phyloP scores from a whole-genome alignment of 441 rosid genomes.

The Aleurites moluccanus region DNA sequence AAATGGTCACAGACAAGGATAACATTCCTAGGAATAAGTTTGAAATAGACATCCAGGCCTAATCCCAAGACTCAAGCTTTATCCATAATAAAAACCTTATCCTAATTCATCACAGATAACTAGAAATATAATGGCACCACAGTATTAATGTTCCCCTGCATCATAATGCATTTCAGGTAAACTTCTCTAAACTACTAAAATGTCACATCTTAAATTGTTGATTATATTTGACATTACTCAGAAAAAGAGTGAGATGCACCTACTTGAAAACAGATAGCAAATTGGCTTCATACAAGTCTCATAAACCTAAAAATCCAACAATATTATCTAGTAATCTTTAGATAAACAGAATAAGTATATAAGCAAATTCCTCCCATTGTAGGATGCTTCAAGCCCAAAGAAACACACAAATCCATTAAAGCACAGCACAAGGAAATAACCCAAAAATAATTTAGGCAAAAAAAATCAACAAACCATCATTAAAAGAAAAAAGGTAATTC shows the following conservation, averaged over 20 bases:
- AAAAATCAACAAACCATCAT: no score
- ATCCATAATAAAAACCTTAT: neutral
- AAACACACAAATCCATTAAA: neutral
- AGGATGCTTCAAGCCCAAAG: neutral
- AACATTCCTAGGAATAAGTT: neutral
- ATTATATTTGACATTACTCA: neutral
- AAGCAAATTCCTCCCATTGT: neutral
- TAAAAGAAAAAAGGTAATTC: neutral
- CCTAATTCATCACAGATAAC: neutral
- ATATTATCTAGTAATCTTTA: neutral
- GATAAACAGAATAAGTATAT: neutral
- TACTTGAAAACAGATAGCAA: neutral
- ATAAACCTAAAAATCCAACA: neutral
- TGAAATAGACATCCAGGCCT: neutral
- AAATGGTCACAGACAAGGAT: neutral
- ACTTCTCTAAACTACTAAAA: neutral
- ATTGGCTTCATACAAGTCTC: neutral
- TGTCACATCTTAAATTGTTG: neutral
- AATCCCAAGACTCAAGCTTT: conserved; percentile 1
- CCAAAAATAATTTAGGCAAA: neutral
- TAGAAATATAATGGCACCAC: neutral
- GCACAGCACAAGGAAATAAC: neutral
- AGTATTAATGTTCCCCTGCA: neutral
- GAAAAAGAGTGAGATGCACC: neutral
- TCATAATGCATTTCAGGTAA: neutral